A percentile compares a stretch with the other conserved stretches of the same genome.
phyloP scores from a whole-genome alignment of 805 yeast species.

The Candida alai region DNA sequence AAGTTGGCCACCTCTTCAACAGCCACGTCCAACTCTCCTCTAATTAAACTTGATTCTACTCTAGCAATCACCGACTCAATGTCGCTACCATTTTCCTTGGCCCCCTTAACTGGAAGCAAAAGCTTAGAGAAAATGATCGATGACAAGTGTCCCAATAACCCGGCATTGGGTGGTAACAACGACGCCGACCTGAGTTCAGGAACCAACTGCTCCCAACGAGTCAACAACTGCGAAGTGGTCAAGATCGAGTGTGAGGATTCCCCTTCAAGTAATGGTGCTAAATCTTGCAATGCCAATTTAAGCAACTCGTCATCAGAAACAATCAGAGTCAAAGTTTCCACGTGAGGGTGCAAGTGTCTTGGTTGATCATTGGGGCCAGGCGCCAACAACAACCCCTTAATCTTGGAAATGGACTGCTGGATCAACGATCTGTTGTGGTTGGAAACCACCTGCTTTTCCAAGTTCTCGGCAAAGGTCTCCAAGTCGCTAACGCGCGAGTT shows the following conservation, averaged over 20 bases:
- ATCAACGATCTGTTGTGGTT: conserved; percentile 32
- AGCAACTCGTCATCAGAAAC: conserved; percentile 33
- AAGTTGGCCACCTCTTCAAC: conserved; percentile 87
- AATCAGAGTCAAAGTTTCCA: conserved; percentile 30
- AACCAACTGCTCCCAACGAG: conserved; percentile 74
- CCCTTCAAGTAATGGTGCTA: conserved; percentile 33
- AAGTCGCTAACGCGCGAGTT: conserved; percentile 51
- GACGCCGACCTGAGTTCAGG: conserved; percentile 89
- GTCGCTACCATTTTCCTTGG: conserved; percentile 71
- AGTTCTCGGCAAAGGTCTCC: conserved; percentile 48
- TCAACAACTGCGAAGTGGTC: conserved; percentile 70
- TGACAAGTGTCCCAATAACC: conserved; percentile 85
- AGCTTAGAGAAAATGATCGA: conserved; percentile 74
- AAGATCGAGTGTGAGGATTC: conserved; percentile 53
- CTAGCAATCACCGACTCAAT: conserved; percentile 86
- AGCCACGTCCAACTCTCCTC: conserved; percentile 80
- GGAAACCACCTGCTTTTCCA: conserved; percentile 31
- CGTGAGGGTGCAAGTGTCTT: conserved; percentile 30
- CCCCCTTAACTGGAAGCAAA: conserved; percentile 73
- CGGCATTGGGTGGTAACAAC: conserved; percentile 91
- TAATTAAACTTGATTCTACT: conserved; percentile 68
- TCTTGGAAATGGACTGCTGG: conserved; percentile 28
- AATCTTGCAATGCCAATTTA: conserved; percentile 27
- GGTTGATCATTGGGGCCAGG: conserved; percentile 20
- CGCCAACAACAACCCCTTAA: conserved; percentile 25